Conservation (phyloP, 1,139 yeast genomes). For the Diutina pseudorugosa region DNA sequence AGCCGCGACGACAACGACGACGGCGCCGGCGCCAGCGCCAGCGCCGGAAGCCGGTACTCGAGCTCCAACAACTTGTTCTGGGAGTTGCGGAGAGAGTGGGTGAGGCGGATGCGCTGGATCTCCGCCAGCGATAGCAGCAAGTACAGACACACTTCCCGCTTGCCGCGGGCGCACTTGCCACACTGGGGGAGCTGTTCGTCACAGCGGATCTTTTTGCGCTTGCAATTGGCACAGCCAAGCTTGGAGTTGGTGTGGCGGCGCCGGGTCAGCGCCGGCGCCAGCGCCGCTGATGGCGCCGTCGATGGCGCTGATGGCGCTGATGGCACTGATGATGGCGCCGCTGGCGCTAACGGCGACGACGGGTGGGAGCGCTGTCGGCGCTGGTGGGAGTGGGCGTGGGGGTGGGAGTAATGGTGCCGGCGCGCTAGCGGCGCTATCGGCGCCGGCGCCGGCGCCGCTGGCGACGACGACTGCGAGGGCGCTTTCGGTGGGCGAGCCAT, state of each 20-base stretch:
- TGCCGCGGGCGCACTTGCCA: conserved; percentile 24
- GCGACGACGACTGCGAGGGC: not conserved
- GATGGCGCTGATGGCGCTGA: not conserved
- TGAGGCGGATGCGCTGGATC: conserved; percentile 15
- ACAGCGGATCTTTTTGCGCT: conserved; percentile 33
- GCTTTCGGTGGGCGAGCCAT: not conserved
- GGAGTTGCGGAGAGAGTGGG: conserved; percentile 18
- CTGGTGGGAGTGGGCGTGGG: too few species aligned
- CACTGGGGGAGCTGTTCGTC: conserved; percentile 34
- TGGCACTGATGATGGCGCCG: not conserved
- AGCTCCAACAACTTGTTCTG: conserved; percentile 19
- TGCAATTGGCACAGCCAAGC: conserved; percentile 32
- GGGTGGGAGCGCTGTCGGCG: too few species aligned
- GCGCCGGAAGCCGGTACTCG: conserved; percentile 19
- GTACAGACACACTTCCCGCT: conserved; percentile 22
- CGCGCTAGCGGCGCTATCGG: not conserved
- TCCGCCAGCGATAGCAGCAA: conserved; percentile 15
- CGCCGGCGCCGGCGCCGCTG: not conserved
- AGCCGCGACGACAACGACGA: too few species aligned
- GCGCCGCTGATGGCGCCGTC: not conserved
- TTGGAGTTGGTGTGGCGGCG: conserved; percentile 32
- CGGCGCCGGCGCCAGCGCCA: not conserved
- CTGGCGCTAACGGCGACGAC: not conserved
- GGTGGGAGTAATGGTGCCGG: too few species aligned
- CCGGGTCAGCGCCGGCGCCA: conserved; percentile 10